phyloP scores from a whole-genome alignment of 495 filamentous ascomycete genomes.

The Viridothelium virens region DNA sequence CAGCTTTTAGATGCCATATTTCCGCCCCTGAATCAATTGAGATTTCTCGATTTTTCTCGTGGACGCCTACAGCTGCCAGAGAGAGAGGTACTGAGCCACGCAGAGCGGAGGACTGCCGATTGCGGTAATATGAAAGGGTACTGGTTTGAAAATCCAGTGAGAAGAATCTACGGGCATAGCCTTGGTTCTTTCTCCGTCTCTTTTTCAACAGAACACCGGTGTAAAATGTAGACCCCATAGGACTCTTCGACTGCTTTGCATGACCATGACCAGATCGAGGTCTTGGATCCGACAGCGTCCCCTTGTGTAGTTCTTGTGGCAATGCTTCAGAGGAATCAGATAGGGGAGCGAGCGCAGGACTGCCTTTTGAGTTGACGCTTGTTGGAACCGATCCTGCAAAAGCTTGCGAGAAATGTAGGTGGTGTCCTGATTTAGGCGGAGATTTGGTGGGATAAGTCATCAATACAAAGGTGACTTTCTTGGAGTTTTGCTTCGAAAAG shows the following conservation, averaged over 20 bases:
- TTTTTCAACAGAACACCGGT: constrained; percentile 81
- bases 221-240: constrained; percentile 48
- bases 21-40: constrained; percentile 95
- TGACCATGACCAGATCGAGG: constrained; percentile 27
- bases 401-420: constrained; percentile 52
- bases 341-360: constrained; percentile 27
- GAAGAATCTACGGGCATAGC: constrained; percentile 87
- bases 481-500: constrained; percentile 90
- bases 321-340: constrained; percentile 33
- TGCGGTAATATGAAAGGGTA: constrained; percentile 92
- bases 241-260: constrained; percentile 16
- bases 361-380: constrained; percentile 40
- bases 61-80: constrained; percentile 80
- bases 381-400: constrained; percentile 41
- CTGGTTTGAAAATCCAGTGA: constrained; percentile 85
- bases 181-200: constrained; percentile 84
- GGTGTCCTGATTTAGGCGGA: constrained; percentile 69
- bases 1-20: constrained; percentile 89
- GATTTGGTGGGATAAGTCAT: constrained; percentile 82
- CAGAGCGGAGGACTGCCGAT: constrained; percentile 79
- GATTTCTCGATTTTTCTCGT: constrained; percentile 79
- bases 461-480: constrained; percentile 88
- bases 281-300: constrained; percentile 22
- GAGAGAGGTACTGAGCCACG: constrained; percentile 88
- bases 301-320: constrained; percentile 19